Conservation (phyloP, 805 yeast genomes). For the Lipomyces sp. region DNA sequence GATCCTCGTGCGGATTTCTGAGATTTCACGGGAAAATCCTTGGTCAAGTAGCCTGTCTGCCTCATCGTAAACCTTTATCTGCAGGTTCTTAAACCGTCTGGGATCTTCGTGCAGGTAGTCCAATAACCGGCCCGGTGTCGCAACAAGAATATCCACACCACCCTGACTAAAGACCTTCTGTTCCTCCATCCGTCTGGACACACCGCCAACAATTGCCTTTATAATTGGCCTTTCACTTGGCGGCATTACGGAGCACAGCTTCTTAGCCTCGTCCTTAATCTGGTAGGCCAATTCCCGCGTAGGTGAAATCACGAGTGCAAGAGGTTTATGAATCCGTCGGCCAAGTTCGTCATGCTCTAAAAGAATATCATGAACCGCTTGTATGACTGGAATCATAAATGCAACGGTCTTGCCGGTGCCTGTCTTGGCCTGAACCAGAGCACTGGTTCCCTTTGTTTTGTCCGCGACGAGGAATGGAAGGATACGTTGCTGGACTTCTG, state of each 20-base stretch:
- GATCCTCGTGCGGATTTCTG: conserved; percentile 58
- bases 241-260: not conserved
- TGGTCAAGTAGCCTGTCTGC: conserved; percentile 86
- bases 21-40: conserved; percentile 74
- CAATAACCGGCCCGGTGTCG: conserved; percentile 94
- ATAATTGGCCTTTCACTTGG: not conserved
- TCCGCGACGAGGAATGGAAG: conserved; percentile 45
- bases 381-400: conserved; percentile 79
- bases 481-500: conserved; percentile 29
- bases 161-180: conserved; percentile 48
- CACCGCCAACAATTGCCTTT: conserved; percentile 28
- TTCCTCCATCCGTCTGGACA: not conserved
- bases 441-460: conserved; percentile 54
- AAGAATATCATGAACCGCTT: conserved; percentile 63
- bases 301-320: conserved; percentile 87
- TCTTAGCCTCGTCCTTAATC: conserved; percentile 50
- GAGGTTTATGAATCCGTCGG: conserved; percentile 33
- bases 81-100: conserved; percentile 54
- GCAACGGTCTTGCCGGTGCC: conserved; percentile 98
- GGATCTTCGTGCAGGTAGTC: conserved; percentile 59
- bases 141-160: conserved; percentile 91
- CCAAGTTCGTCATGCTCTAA: not conserved
- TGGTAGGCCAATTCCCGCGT: conserved; percentile 95
- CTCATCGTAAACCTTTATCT: conserved; percentile 80
- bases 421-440: conserved; percentile 93